Base-by-base conservation (phyloP, 306 rosid genomes). In the Parietaria judaica region DNA sequence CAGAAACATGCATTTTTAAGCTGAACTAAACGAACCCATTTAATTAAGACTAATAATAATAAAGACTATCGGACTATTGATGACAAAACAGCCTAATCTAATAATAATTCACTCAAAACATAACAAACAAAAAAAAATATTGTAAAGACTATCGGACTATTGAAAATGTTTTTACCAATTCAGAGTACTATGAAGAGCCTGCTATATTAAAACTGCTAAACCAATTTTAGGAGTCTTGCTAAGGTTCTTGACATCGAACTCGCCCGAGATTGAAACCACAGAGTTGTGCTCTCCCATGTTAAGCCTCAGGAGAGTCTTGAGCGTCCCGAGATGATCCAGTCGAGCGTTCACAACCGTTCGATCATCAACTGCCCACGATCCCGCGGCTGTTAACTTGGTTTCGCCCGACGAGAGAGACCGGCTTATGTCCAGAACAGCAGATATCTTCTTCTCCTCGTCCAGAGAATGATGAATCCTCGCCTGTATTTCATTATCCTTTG, bases 191-290 rank as follows among this genome's bases (percentile, higher is more conserved):
- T 39, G 44, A 39, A 39, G 44, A 39, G 44, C 7, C 7, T 14
- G 72, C 17, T 7, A 31, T 43, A 68, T 36, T 10, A 35, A 14
- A 43, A 68, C 12, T 14, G 45, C 61, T 47, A 60, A 12, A 1
- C 72, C 72, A 60, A 60, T 51, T 43, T 31, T 43, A 38, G 61
- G 72, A 23, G 8, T 60, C 61, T 15, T 43, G 45, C 31, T 15
- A 11, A 44, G 12, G 15, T 48, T 34, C 37, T 50, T 41, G 36
- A 64, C 44, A 51, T 52, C 64, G 16, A 41, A 68, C 15, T 31
- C 55, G 15, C 38, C 23, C 3, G 61, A 60, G 58, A 58, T 14
- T 11, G 66, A 10, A 14, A 68, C 31, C 56, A 8, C 4, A 11
- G 59, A 39, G 43, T 68, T 68, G 44, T 39, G 7, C 1, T 63